Evolutionary conservation across 2,329 filamentous ascomycete genomes (phyloP).

Genomic region (Tolypocladium ovalisporum): DNA sequence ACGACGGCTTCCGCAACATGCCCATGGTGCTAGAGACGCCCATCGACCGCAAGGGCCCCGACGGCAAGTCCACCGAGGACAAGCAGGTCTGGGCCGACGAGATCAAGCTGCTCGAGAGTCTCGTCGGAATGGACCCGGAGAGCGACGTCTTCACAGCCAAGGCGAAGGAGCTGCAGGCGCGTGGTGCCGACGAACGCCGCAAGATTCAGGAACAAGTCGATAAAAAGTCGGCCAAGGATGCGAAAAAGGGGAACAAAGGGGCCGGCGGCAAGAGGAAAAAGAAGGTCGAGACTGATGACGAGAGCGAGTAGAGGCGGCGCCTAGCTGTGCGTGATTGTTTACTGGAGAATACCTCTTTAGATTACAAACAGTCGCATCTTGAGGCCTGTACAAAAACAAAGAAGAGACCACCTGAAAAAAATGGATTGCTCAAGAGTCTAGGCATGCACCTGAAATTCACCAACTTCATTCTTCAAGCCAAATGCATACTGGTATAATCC

Average conservation of each 20-base stretch:
- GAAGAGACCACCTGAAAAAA: not conserved
- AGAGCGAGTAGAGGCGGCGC: constrained; percentile 7
- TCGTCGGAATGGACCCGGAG: constrained; percentile 75
- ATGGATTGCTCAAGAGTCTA: not conserved
- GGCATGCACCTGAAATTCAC: not conserved
- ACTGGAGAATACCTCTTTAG: no score
- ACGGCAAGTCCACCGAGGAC: constrained; percentile 64
- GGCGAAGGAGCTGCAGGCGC: constrained; percentile 53
- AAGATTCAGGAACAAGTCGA: constrained; percentile 73
- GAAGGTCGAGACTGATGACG: constrained; percentile 20
- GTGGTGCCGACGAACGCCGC: constrained; percentile 60
- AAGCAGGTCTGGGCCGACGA: constrained; percentile 81
- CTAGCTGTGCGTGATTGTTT: no score
- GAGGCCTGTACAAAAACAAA: not conserved
- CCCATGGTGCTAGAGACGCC: constrained; percentile 97
- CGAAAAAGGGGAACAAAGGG: constrained; percentile 19
- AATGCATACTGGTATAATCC: not conserved
- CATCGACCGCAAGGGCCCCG: constrained; percentile 57
- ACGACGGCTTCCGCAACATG: constrained; percentile 60
- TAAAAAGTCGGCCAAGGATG: constrained; percentile 54
- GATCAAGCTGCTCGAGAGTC: constrained; percentile 84
- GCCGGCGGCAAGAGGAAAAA: constrained; percentile 17
- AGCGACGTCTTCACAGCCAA: constrained; percentile 59
- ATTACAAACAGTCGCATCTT: no score
- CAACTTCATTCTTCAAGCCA: not conserved